Percentiles rank a stretch among this genome's conserved stretches.
These are phyloP conservation scores for Leishmania major DNA, from an alignment of 208 protist species.

Conservation along the genomic window DNA sequence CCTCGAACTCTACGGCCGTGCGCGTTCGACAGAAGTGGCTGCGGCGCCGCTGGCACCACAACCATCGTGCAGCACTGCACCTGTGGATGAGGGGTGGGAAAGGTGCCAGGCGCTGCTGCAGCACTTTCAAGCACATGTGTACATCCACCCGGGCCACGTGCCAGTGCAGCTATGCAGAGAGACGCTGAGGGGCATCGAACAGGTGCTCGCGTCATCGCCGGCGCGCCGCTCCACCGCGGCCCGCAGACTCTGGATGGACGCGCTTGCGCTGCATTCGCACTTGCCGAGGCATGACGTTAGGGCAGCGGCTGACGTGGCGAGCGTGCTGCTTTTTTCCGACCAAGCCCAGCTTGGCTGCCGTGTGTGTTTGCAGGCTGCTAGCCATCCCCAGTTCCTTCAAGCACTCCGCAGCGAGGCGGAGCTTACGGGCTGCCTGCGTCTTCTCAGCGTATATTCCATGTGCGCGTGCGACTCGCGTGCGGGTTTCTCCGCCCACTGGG, in stretches of 20 bases:
- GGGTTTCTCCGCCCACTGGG: not conserved
- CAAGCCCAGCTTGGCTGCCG: conserved; percentile 4
- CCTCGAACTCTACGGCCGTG: conserved; percentile 33
- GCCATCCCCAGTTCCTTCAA: not conserved
- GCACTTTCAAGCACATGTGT: conserved; percentile 26
- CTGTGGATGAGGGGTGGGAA: not conserved
- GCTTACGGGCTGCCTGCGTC: conserved; percentile 12
- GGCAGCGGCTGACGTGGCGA: conserved; percentile 6
- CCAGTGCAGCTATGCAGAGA: conserved; percentile 12
- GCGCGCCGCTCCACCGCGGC: conserved; percentile 19
- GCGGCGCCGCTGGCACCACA: not conserved
- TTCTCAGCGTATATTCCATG: conserved; percentile 21
- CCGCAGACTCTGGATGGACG: conserved; percentile 22
- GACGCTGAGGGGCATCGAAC: conserved; percentile 21
- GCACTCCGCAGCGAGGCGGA: not conserved
- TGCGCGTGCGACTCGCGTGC: not conserved
- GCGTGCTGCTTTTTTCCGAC: conserved; percentile 9
- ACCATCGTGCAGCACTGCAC: conserved; percentile 9
- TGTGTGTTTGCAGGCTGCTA: not conserved
- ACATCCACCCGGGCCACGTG: conserved; percentile 23
- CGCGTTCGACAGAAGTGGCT: not conserved
- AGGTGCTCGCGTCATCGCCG: conserved; percentile 16
- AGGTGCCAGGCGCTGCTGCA: conserved; percentile 17
- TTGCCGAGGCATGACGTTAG: conserved; percentile 8
- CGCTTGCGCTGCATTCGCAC: conserved; percentile 16